Evolutionary conservation across 768 basidiomycete species (phyloP).

Genomic region (Kwoniella mangroviensis): DNA sequence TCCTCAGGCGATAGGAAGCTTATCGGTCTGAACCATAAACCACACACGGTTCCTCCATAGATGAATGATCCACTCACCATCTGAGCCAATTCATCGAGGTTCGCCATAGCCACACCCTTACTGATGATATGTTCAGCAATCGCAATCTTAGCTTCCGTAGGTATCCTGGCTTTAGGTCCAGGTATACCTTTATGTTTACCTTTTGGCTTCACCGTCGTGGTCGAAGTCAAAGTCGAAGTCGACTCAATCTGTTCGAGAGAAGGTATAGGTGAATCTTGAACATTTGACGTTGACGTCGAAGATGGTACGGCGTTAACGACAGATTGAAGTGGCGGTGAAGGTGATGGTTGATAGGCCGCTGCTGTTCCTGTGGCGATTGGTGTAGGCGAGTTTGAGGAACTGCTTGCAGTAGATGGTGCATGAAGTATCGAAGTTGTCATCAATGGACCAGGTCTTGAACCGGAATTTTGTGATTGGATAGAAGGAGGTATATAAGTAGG

Average conservation of each 20-base stretch:
- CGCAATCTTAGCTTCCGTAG: slow-evolving; percentile 12
- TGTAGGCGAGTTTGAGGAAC: not conserved
- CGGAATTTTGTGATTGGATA: not conserved
- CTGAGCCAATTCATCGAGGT: slow-evolving; percentile 25
- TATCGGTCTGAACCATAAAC: too few species aligned
- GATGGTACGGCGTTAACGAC: not conserved
- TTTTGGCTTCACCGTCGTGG: not conserved
- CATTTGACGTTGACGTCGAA: not conserved
- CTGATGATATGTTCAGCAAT: slow-evolving; percentile 36
- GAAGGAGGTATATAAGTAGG: not conserved
- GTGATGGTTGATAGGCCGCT: not conserved
- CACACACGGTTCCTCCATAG: too few species aligned
- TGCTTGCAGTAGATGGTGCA: not conserved
- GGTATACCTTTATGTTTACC: slow-evolving; percentile 26
- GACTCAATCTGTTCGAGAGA: too few species aligned
- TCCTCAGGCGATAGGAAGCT: too few species aligned
- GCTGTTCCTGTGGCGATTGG: too few species aligned
- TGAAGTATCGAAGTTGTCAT: not conserved
- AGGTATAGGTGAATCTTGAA: too few species aligned
- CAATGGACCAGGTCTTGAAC: not conserved
- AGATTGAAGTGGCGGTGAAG: slow-evolving; percentile 1
- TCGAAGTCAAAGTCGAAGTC: not conserved
- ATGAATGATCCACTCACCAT: slow-evolving; percentile 21
- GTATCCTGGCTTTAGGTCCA: slow-evolving; percentile 26
- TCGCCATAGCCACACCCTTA: slow-evolving; percentile 23